Evolutionary conservation across 163 green algal genomes (phyloP), one percentile per base, ranked within the genome.

Genomic region (Chlamydomonas reinhardtii): DNA sequence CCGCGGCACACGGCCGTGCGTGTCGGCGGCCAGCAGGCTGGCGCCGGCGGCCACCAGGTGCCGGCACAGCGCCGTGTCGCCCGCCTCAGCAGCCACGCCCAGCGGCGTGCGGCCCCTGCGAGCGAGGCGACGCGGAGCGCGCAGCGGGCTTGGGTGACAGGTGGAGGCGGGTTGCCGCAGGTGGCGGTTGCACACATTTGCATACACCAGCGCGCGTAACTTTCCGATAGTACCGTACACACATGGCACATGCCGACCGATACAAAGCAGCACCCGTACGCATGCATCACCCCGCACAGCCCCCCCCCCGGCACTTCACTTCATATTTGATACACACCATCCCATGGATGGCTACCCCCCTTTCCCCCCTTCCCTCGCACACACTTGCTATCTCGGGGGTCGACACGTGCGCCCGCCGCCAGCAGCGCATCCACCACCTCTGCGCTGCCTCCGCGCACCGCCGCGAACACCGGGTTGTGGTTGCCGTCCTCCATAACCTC

Each of bases 81-180:
- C 86, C 24, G 64, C 15, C 32, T 37, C 69, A 3, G 86, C 86
- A 4, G 86, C 86, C 52, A 83, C 27, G 1, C 32, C 73, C n/a
- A 89, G 56, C 12, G 86, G 81, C 34, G 86, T 91, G 34, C 80
- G 78, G 27, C 79, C 78, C 31, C 85, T 86, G 70, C 5, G 22
- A 29, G 43, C 31, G 73, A 35, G 34, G 52, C 22, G 74, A 31
- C 8, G 29, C 16, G 59, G n/a, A 14, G 39, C 8, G 39, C 8
- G 39, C 39, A 48, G 39, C 5, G 39, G 39, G 39, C 39, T 5
- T 48, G n/a, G n/a, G n/a, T n/a, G n/a, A n/a, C n/a, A n/a, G n/a
- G n/a, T n/a, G n/a, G n/a, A n/a, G n/a, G n/a, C n/a, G n/a, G n/a
- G n/a, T n/a, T n/a, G n/a, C n/a, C n/a, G n/a, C n/a, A n/a, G n/a